phyloP scores from a whole-genome alignment of 208 protist species.

The Leishmania guyanensis region DNA sequence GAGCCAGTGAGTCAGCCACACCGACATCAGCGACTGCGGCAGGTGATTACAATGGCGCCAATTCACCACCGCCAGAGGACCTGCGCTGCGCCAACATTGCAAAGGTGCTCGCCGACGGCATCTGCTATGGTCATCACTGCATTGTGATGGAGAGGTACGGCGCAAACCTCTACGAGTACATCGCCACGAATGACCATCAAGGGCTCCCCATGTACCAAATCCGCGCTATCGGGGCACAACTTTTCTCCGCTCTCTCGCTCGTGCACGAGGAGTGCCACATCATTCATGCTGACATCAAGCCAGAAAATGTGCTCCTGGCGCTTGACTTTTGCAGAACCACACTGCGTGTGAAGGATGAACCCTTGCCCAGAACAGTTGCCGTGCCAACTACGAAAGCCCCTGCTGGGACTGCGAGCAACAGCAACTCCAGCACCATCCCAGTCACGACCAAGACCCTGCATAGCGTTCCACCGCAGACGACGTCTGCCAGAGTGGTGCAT shows the following conservation, averaged over 20 bases:
- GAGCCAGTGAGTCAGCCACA: neutral
- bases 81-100: conserved; percentile 60
- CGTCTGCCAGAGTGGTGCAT: neutral
- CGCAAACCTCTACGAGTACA: conserved; percentile 93
- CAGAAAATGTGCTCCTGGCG: conserved; percentile 93
- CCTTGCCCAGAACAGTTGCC: neutral
- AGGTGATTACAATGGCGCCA: neutral
- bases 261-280: conserved; percentile 90
- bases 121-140: conserved; percentile 87
- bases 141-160: conserved; percentile 92
- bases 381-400: no score
- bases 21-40: neutral
- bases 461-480: neutral
- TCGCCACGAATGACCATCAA: conserved; percentile 70
- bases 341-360: conserved; percentile 13
- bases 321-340: conserved; percentile 52
- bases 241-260: conserved; percentile 92
- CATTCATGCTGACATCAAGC: conserved; percentile 97
- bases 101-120: conserved; percentile 74
- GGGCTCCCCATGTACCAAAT: conserved; percentile 88
- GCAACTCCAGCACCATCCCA: neutral
- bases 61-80: conserved; percentile 55
- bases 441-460: neutral
- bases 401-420: neutral
- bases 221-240: conserved; percentile 83